Evolutionary conservation across 2,329 filamentous ascomycete genomes (phyloP).

Genomic region (Sporothrix luriei): DNA sequence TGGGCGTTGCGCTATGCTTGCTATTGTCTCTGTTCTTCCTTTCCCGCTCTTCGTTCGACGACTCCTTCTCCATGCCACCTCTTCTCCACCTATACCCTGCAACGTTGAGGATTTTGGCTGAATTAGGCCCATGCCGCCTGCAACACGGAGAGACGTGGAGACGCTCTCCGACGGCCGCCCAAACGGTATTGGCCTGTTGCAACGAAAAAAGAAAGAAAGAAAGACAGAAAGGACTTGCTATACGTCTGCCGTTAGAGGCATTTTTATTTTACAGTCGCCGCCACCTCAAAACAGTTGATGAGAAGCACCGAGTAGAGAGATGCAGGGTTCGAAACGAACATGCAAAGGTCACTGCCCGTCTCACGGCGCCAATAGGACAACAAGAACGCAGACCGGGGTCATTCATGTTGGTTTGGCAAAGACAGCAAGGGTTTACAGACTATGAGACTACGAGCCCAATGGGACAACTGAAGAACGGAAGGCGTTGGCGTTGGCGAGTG

Average conservation of each 20-base stretch:
- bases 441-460: not conserved
- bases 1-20: not conserved
- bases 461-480: not conserved
- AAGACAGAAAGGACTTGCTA: too few species aligned
- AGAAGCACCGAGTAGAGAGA: not conserved
- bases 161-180: conserved; percentile 37
- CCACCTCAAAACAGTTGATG: too few species aligned
- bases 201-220: too few species aligned
- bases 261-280: too few species aligned
- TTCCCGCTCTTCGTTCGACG: not conserved
- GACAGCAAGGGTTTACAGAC: not conserved
- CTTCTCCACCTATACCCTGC: conserved; percentile 13
- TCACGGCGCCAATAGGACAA: not conserved
- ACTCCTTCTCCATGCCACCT: not conserved
- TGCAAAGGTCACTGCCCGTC: not conserved
- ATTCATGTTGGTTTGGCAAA: not conserved
- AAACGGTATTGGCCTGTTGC: not conserved
- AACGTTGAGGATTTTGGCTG: conserved; percentile 48
- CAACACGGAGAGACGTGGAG: conserved; percentile 45
- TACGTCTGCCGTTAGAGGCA: too few species aligned
- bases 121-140: conserved; percentile 53
- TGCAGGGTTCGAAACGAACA: not conserved
- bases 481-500: conserved; percentile 21
- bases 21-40: not conserved
- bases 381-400: not conserved